These are phyloP conservation scores for Backusella luteola DNA, from an alignment of 192 early-diverging fungal species.

Conservation along the genomic window DNA sequence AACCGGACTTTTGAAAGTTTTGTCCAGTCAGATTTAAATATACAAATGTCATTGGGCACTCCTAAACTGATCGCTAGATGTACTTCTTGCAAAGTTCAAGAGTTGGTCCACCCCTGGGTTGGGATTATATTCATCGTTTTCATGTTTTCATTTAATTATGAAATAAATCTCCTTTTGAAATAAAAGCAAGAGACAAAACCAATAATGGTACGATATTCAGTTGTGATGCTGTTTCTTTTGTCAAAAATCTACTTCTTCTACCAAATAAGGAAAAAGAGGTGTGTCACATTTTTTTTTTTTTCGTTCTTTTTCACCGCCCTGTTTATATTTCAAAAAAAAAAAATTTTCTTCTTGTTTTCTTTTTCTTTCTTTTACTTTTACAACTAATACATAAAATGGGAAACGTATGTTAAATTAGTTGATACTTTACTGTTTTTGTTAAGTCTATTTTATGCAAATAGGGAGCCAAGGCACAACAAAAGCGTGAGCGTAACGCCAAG, in stretches of 20 bases:
- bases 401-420: constrained; percentile 5
- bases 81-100: neutral
- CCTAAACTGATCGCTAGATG: neutral
- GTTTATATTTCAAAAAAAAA: neutral
- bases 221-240: neutral
- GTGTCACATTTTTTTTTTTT: neutral
- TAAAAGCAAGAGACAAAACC: neutral
- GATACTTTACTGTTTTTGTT: neutral
- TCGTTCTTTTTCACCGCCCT: neutral
- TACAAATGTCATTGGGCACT: neutral
- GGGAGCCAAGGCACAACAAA: constrained; percentile 66
- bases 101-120: too few relatives aligned
- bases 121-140: neutral
- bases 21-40: neutral
- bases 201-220: neutral
- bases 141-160: neutral
- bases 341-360: neutral
- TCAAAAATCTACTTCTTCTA: neutral
- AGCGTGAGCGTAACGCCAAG: constrained; percentile 69
- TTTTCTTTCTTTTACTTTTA: neutral
- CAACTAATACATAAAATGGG: neutral
- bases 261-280: neutral
- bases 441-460: constrained; percentile 10
- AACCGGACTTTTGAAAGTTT: neutral
- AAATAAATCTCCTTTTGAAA: neutral